These are phyloP conservation scores for Melampsora abietis-canadensis DNA, from an alignment of 1,284 basidiomycete genomes.

Conservation along the genomic window DNA sequence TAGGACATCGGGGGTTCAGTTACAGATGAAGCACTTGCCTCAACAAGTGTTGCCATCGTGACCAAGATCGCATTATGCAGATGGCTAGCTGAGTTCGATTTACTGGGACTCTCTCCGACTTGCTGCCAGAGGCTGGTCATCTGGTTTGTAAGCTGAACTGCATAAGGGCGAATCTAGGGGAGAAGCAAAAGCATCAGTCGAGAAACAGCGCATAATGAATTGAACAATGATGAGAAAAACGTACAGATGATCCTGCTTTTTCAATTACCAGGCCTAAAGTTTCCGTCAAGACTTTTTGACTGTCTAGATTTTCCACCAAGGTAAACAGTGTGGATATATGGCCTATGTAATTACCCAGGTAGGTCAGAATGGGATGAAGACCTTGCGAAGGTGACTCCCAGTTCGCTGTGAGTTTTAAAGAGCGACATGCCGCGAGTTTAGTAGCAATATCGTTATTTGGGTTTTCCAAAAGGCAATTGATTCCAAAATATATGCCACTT, in stretches of 20 bases:
- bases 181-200: background rate
- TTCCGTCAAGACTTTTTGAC: slow-evolving; percentile 36
- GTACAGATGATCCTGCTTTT: slow-evolving; percentile 16
- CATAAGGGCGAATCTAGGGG: slow-evolving; percentile 25
- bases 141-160: slow-evolving; percentile 11
- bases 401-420: slow-evolving; percentile 31
- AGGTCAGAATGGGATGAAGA: slow-evolving; percentile 12
- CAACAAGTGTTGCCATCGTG: slow-evolving; percentile 29
- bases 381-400: slow-evolving; percentile 16
- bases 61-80: slow-evolving; percentile 35
- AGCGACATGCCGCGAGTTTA: slow-evolving; percentile 28
- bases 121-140: slow-evolving; percentile 36
- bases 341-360: slow-evolving; percentile 17
- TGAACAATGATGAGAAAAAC: background rate
- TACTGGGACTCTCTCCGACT: slow-evolving; percentile 39
- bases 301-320: slow-evolving; percentile 34
- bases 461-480: slow-evolving; percentile 32
- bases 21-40: slow-evolving; percentile 3
- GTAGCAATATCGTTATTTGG: slow-evolving; percentile 36
- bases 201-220: background rate
- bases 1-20: background rate
- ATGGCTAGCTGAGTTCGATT: slow-evolving; percentile 22
- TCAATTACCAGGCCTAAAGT: slow-evolving; percentile 25
- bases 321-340: slow-evolving; percentile 30
- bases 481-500: slow-evolving; percentile 20